A percentile compares a stretch with the other conserved stretches of the same genome.
These are phyloP conservation scores for Jamesozyma hellenica DNA, from an alignment of 805 yeast species.

Conservation along the genomic window DNA sequence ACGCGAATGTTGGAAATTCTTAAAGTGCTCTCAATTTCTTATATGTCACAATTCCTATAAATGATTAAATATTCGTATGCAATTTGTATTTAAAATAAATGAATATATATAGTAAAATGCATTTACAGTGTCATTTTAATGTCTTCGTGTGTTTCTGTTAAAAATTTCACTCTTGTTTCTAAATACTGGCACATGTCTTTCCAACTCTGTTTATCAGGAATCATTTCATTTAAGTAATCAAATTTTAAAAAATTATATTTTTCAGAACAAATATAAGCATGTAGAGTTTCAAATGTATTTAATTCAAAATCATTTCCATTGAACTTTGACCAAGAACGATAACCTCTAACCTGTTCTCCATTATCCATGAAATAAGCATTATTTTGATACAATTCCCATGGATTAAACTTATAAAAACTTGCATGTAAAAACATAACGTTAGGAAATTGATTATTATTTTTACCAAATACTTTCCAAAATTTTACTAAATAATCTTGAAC, in stretches of 20 bases:
- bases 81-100: no score
- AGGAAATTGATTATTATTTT: conserved; percentile 1
- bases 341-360: conserved; percentile 20
- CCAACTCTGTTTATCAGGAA: conserved; percentile 6
- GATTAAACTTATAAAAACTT: conserved; percentile 33
- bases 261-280: conserved; percentile 13
- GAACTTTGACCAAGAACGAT: conserved; percentile 11
- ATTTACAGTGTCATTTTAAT: background rate
- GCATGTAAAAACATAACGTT: conserved; percentile 32
- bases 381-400: conserved; percentile 19
- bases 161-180: conserved; percentile 2
- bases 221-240: conserved; percentile 12
- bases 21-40: no score
- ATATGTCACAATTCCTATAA: no score
- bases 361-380: conserved; percentile 11
- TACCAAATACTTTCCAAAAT: background rate
- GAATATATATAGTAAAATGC: no score
- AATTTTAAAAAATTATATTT: conserved; percentile 7
- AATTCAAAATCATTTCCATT: conserved; percentile 16
- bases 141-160: background rate
- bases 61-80: no score
- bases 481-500: conserved; percentile 5
- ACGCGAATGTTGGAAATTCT: no score
- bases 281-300: conserved; percentile 17
- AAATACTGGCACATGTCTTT: conserved; percentile 20